These are phyloP conservation scores for Lactifluus subvellereus DNA, from an alignment of 768 basidiomycete genomes.

Conservation along the genomic window DNA sequence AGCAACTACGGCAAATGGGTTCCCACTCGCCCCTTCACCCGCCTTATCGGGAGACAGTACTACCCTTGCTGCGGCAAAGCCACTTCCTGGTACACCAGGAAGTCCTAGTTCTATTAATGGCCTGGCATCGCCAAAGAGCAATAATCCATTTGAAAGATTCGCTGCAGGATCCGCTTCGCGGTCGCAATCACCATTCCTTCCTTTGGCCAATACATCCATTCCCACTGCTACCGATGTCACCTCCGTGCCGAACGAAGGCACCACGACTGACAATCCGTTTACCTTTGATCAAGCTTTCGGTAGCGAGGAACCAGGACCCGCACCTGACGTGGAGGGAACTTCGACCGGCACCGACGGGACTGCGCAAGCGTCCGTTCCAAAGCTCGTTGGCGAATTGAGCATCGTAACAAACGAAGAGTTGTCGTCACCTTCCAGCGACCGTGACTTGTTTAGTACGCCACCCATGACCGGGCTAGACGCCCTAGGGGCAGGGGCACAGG, in stretches of 20 bases:
- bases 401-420: conserved; percentile 20
- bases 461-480: conserved; percentile 38
- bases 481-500: not conserved
- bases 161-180: conserved; percentile 38
- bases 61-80: conserved; percentile 59
- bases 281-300: conserved; percentile 37
- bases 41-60: conserved; percentile 39
- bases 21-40: conserved; percentile 32
- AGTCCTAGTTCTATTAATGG: conserved; percentile 39
- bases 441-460: conserved; percentile 58
- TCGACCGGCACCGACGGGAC: not conserved
- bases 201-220: conserved; percentile 38
- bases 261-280: conserved; percentile 43
- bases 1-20: conserved; percentile 27
- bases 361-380: not conserved
- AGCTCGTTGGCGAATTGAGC: not conserved
- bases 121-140: conserved; percentile 56
- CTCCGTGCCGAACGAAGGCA: conserved; percentile 13
- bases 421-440: conserved; percentile 36
- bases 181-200: conserved; percentile 56
- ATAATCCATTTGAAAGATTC: conserved; percentile 86
- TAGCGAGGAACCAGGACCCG: conserved; percentile 14
- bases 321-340: conserved; percentile 5
- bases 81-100: conserved; percentile 68
- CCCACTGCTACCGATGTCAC: conserved; percentile 24